Conservation (phyloP, 495 filamentous ascomycete genomes). For the Pseudotulostoma volvatum region DNA sequence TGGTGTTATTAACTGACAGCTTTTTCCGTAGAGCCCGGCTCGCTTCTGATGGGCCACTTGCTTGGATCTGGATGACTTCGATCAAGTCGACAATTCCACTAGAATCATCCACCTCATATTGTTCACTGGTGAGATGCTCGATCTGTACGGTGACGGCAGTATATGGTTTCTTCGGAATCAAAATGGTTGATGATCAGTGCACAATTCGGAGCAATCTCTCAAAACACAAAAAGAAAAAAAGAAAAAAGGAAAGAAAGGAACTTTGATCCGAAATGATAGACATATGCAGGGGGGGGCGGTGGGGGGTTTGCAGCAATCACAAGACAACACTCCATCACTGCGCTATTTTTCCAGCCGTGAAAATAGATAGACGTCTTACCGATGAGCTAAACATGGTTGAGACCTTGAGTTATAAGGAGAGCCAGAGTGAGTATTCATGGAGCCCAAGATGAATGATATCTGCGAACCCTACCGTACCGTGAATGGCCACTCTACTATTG, state of each 20-base stretch:
- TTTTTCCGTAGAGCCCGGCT: conserved; percentile 92
- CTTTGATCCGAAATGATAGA: too few species aligned
- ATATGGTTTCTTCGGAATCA: conserved; percentile 63
- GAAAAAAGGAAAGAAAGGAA: conserved; percentile 5
- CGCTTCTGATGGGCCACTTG: conserved; percentile 74
- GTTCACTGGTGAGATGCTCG: conserved; percentile 76
- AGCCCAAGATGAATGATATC: too few species aligned
- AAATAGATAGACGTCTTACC: too few species aligned
- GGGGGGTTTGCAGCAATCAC: too few species aligned
- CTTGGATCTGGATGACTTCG: conserved; percentile 82
- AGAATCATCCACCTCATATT: conserved; percentile 78
- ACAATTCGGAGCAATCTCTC: neutral
- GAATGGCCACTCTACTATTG: too few species aligned
- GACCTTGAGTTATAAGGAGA: too few species aligned
- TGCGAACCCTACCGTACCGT: too few species aligned
- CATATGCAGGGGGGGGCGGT: too few species aligned
- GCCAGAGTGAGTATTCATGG: too few species aligned
- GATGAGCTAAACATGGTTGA: too few species aligned
- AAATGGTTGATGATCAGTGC: neutral
- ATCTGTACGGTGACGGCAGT: conserved; percentile 89
- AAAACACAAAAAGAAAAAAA: conserved; percentile 5
- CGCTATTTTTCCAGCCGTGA: too few species aligned
- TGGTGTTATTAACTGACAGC: conserved; percentile 37
- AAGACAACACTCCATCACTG: too few species aligned
- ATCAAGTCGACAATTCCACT: conserved; percentile 86